A percentile compares a stretch with the other conserved stretches of the same genome.
These are phyloP conservation scores for Rhododendron ferrugineum DNA, from an alignment of 148 eudicot genomes.

Conservation along the genomic window DNA sequence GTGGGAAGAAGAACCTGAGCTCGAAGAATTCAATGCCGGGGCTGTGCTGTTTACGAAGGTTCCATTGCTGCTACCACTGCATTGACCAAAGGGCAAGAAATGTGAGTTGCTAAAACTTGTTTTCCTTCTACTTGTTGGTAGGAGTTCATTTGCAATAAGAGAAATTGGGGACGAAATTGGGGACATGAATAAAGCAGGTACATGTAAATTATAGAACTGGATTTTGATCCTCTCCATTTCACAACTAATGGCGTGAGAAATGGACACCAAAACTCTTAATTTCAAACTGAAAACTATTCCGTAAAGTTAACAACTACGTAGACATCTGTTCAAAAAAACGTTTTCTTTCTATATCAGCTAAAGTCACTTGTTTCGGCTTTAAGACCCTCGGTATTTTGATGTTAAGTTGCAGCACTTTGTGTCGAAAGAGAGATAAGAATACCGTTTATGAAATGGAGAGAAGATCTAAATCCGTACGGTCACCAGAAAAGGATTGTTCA, in stretches of 20 bases:
- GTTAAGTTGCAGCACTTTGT: neutral
- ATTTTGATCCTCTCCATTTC: neutral
- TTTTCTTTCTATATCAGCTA: neutral
- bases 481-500: neutral
- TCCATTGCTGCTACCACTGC: slow-evolving; percentile 33
- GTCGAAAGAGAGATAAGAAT: neutral
- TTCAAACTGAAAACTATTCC: neutral
- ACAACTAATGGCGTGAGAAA: neutral
- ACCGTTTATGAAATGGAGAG: neutral
- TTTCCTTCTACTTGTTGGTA: neutral
- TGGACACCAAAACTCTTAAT: neutral
- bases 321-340: neutral
- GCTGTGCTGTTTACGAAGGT: slow-evolving; percentile 42
- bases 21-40: slow-evolving; percentile 49
- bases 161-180: too few species aligned
- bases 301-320: neutral
- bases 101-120: neutral
- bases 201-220: neutral
- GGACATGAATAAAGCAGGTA: neutral
- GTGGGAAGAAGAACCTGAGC: slow-evolving; percentile 27
- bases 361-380: neutral
- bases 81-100: neutral
- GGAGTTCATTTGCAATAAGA: neutral
- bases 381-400: neutral
- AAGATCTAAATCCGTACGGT: neutral